Base-by-base conservation (phyloP, 2,329 filamentous ascomycete species). In the Hypoxylon sp. region DNA sequence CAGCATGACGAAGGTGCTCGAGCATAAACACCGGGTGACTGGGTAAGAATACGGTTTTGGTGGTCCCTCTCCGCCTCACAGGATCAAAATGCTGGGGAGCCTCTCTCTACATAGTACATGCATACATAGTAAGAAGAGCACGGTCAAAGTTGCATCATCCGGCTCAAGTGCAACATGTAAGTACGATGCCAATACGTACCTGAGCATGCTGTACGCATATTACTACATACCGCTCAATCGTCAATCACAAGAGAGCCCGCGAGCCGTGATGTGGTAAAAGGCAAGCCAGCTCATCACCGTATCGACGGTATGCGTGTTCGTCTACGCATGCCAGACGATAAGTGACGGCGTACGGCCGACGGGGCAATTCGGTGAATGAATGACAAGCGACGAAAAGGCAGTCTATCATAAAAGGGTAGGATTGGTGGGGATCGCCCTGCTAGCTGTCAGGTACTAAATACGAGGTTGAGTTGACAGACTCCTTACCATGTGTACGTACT, bases 121-220 rank as follows among this genome's bases (percentile, higher is more conserved):
- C n/a, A n/a, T n/a, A n/a, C n/a, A n/a, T n/a, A n/a, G n/a, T 35
- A 18, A 35, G 31, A 35, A 18, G n/a, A 17, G 4, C 11, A 35
- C 31, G 15, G 47, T 54, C 60, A 54, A 58, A 60, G 60, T 63
- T 63, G 60, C 60, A 63, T 63, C 60, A 63, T 60, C 47, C 47
- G 42, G 49, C 50, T 60, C 58, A 47, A 57, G 60, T 53, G 45
- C 55, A 53, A 21, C 51, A 58, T 38, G 11, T 45, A 33, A 23
- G 20, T 40, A 40, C 18, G n/a, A n/a, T 45, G 23, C 17, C 35
- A 55, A 47, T 56, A 55, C 48, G 4, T 15, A 33, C 29, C 2
- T 31, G 2, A n/a, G 15, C 13, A 10, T 29, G 8, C 13, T 3
- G 8, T 29, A 33, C 15, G 29, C 15, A 33, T 33, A n/a, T 31